Conservation (phyloP, 495 filamentous ascomycete species). For the Pseudevernia furfuracea region DNA sequence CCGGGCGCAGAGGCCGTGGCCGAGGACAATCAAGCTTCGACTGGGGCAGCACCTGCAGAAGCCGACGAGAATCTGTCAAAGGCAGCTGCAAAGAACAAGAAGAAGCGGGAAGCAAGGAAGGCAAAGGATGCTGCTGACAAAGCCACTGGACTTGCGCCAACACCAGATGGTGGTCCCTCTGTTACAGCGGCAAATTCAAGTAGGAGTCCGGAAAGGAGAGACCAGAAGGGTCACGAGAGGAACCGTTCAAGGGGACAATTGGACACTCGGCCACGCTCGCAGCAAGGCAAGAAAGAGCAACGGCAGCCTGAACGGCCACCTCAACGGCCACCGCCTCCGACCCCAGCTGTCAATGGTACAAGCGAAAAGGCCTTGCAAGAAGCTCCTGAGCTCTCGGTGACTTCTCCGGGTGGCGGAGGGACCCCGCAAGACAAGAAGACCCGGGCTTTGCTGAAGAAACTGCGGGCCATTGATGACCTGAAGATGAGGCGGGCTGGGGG, state of each 20-base stretch:
- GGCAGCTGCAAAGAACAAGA: slow-evolving; percentile 93
- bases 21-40: slow-evolving; percentile 40
- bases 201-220: slow-evolving; percentile 60
- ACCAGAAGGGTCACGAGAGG: slow-evolving; percentile 44
- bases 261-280: slow-evolving; percentile 32
- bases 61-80: slow-evolving; percentile 70
- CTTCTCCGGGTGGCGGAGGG: slow-evolving; percentile 37
- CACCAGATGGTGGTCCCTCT: slow-evolving; percentile 25
- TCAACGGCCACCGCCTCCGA: slow-evolving; percentile 20
- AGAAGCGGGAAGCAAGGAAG: slow-evolving; percentile 96
- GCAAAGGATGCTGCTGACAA: slow-evolving; percentile 65
- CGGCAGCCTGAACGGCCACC: slow-evolving; percentile 14
- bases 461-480: slow-evolving; percentile 92
- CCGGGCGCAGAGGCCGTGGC: slow-evolving; percentile 68
- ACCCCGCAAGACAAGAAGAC: slow-evolving; percentile 76
- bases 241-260: slow-evolving; percentile 51
- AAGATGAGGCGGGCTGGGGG: slow-evolving; percentile 91
- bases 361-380: slow-evolving; percentile 27
- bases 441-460: slow-evolving; percentile 85
- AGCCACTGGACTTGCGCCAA: slow-evolving; percentile 33
- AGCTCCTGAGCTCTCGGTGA: slow-evolving; percentile 42
- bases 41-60: slow-evolving; percentile 51
- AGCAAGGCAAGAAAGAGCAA: slow-evolving; percentile 36
- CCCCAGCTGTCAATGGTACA: slow-evolving; percentile 18
- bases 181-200: slow-evolving; percentile 22